Conservation (phyloP, 306 rosid species). For the Senna siamea region DNA sequence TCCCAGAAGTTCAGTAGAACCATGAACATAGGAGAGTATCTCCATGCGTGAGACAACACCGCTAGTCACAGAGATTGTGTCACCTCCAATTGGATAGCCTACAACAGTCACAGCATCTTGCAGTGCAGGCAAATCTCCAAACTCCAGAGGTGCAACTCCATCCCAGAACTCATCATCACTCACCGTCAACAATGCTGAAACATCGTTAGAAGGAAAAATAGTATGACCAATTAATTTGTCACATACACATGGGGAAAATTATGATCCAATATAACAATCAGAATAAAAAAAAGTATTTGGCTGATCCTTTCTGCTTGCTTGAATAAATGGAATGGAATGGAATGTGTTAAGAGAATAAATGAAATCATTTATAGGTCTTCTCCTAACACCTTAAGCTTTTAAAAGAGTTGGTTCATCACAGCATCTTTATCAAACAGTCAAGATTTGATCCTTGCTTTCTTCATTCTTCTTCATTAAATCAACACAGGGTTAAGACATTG, state of each 20-base stretch:
- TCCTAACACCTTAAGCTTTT: neutral
- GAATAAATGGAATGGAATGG: neutral
- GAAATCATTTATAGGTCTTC: neutral
- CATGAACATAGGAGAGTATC: conserved; percentile 85
- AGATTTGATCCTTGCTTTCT: neutral
- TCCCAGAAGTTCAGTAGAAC: conserved; percentile 83
- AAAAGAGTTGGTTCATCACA: neutral
- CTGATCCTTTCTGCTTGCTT: neutral
- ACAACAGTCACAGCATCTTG: conserved; percentile 92
- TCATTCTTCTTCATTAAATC: neutral
- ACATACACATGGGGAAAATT: neutral
- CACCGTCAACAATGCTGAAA: conserved; percentile 76
- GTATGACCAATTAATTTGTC: neutral
- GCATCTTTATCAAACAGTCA: neutral
- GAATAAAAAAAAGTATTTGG: neutral
- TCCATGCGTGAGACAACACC: conserved; percentile 89
- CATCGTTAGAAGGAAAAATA: conserved; percentile 34
- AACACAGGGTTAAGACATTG: neutral
- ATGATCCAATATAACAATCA: neutral
- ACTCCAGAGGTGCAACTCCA: conserved; percentile 77
- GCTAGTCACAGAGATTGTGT: conserved; percentile 88
- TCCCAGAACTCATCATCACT: conserved; percentile 83
- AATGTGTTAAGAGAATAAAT: neutral
- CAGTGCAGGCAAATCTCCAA: conserved; percentile 77
- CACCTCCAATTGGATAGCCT: conserved; percentile 92